phyloP scores from a whole-genome alignment of 345 rosid genomes.

The Citrus trifoliata region DNA sequence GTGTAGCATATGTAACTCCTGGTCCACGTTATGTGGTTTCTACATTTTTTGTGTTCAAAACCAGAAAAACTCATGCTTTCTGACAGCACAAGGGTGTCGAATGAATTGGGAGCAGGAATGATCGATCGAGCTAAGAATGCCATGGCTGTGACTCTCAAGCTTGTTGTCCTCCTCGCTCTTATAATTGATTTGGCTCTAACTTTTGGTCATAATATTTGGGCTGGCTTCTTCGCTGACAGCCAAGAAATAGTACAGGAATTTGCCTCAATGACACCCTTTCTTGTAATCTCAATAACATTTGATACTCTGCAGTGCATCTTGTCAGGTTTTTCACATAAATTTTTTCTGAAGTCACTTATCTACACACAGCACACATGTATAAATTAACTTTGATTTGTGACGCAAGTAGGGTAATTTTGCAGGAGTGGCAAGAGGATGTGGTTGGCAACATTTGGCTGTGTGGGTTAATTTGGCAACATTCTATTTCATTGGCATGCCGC shows the following conservation, averaged over 20 bases:
- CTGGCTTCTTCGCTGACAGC: conserved; percentile 50
- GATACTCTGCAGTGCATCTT: conserved; percentile 65
- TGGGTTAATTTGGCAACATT: conserved; percentile 53
- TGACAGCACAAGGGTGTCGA: conserved; percentile 77
- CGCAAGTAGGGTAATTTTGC: neutral
- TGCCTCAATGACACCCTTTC: conserved; percentile 53
- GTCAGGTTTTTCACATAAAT: conserved; percentile 39
- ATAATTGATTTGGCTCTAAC: conserved; percentile 35
- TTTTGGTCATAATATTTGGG: conserved; percentile 59
- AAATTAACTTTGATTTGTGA: neutral
- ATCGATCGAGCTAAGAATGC: conserved; percentile 48
- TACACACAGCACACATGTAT: neutral
- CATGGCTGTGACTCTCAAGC: conserved; percentile 41
- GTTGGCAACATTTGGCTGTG: conserved; percentile 66
- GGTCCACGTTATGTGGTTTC: neutral
- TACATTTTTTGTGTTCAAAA: neutral
- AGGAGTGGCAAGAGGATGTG: conserved; percentile 82
- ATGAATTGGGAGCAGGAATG: conserved; percentile 71
- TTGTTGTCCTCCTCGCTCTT: conserved; percentile 51
- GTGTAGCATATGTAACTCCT: neutral
- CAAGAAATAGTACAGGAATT: conserved; percentile 36
- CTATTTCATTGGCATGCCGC: conserved; percentile 48
- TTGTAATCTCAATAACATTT: conserved; percentile 46
- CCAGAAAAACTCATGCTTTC: neutral
- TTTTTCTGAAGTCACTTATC: neutral